Evolutionary conservation across 345 rosid genomes (phyloP), one percentile per base, ranked within the genome.

Genomic region (Murraya paniculata): DNA sequence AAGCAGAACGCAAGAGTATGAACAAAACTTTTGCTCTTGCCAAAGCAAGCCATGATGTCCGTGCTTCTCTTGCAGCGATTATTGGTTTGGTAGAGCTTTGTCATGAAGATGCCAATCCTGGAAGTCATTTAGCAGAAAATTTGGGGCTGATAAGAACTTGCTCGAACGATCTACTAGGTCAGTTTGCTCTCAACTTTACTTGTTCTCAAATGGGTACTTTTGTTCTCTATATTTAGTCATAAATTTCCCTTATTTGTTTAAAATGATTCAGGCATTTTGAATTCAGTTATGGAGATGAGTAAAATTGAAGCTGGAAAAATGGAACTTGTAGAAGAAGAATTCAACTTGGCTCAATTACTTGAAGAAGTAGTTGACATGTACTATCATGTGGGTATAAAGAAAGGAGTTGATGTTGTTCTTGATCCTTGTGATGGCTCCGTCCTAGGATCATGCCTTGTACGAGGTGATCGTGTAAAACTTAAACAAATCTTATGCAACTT

Each of bases 1-100:
- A 88, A 70, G 90, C 90, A 3, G 90, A 88, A 79, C 81, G 87
- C 31, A 85, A 85, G 79, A 82, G 85, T 55, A 82, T 82, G 88
- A 85, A 81, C 84, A 85, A 85, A 76, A 85, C 80, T 7, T 77
- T 71, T 31, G 82, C 83, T 38, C 78, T 64, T 18, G 85, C 82
- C 18, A 80, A 78, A 21, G 81, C 83, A 22, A 82, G 71, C 61
- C 87, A 85, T 27, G 87, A 85, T 28, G 80, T 82, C 5, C 81
- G 84, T 5, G 66, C 50, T 68, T 69, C 77, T 2, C 30, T 83
- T 38, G 66, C 77, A 8, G 81, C 75, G 18, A 65, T 81, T 60
- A 69, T 72, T 9, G 82, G 76, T 27, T 73, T 77, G 30, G 80
- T 83, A 61, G 66, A 76, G 21, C n/a, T 78, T 27, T 78, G 82